Base-by-base conservation (phyloP, 805 yeast species). In the Cyberlindnera subsufficiens region DNA sequence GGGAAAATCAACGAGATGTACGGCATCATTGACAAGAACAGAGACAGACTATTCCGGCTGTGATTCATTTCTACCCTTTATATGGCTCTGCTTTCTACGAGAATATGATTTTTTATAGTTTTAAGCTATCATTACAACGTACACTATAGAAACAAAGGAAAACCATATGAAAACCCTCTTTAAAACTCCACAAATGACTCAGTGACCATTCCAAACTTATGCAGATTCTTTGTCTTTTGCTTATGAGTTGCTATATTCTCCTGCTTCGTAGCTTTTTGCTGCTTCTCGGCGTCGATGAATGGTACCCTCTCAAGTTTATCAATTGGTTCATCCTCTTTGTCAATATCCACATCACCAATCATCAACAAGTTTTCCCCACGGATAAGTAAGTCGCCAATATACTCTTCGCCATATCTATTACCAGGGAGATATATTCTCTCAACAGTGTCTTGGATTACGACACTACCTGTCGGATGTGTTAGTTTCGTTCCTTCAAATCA, bases 331-430 rank as follows among this genome's bases (percentile, higher is more conserved):
- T 86, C 95, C 63, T 89, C 96, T 49, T 69, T 75, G 58, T 87
- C 96, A 48, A 88, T 84, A 63, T 90, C 96, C 48, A 91, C 76
- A 61, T 91, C 97, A 17, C 98, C 99, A 60, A 93, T 63, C 80
- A 90, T 77, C 9, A 90, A 93, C 8, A 93, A 93, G 56, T 91
- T 91, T 63, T 93, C 99, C 48, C 99, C 99, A 65, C 99, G 83
- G 33, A 93, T 82, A 67, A 93, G 76, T 59, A 81, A 82, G 39
- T 87, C 86, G 9, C 96, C 96, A 41, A 84, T 75, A 39, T 72
- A 71, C n/a, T 68, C 69, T 61, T 91, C 96, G 8, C 86, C 95
- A 59, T 80, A 91, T 49, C 74, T 58, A 33, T 67, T 68, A 14
- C 72, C 77, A 15, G 71, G 60, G 50, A 83, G 69, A 59, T 86